These are phyloP conservation scores for Arthroderma sp. DNA, from an alignment of 2,329 filamentous ascomycete genomes.

Conservation along the genomic window DNA sequence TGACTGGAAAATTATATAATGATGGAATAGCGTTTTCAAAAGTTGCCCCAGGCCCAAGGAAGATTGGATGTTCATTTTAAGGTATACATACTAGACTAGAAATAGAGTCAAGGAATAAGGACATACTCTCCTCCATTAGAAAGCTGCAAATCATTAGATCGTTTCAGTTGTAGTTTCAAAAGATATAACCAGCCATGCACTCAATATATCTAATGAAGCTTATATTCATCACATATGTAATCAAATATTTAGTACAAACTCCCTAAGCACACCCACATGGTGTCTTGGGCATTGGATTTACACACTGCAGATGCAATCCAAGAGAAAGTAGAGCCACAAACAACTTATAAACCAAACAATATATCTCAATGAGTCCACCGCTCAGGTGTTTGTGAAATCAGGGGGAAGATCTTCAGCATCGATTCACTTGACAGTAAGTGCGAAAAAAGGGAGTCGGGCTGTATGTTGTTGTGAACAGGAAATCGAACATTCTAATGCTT, in stretches of 20 bases:
- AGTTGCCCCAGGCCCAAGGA: background rate
- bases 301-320: background rate
- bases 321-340: background rate
- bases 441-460: too few relatives aligned
- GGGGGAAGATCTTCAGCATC: too few relatives aligned
- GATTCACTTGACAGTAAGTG: too few relatives aligned
- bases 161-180: background rate
- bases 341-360: background rate
- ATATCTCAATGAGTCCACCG: too few relatives aligned
- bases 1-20: slow-evolving; percentile 2
- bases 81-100: background rate
- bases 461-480: too few relatives aligned
- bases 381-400: too few relatives aligned
- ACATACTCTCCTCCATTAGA: background rate
- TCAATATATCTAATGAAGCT: background rate
- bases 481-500: background rate
- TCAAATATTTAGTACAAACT: too few relatives aligned
- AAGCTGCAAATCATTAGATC: background rate
- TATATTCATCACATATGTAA: background rate
- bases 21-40: slow-evolving; percentile 1
- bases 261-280: background rate
- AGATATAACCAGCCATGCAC: too few relatives aligned
- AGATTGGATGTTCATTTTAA: background rate
- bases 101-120: background rate
- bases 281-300: background rate